Evolutionary conservation across 192 early-diverging fungal genomes (phyloP).

Genomic region (Phlyctochytrium arcticum): DNA sequence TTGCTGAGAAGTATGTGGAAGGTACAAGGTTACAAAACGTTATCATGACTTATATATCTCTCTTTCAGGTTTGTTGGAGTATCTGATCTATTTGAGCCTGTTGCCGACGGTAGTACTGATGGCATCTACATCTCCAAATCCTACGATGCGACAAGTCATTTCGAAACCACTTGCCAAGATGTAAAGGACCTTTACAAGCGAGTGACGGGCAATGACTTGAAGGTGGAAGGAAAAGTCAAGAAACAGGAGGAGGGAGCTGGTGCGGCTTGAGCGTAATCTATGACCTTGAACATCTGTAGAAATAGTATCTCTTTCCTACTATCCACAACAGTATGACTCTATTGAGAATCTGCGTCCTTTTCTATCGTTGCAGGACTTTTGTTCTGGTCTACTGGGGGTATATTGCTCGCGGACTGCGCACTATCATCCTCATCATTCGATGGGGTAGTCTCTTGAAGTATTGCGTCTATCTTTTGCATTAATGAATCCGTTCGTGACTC

Average conservation of each 20-base stretch:
- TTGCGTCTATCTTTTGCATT: slow-evolving; percentile 19
- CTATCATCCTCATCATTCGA: too few relatives aligned
- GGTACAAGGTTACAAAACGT: not conserved
- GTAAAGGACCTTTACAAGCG: slow-evolving; percentile 87
- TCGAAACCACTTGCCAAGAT: slow-evolving; percentile 97
- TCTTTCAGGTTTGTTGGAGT: slow-evolving; percentile 69
- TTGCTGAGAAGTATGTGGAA: slow-evolving; percentile 70
- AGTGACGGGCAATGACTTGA: slow-evolving; percentile 52
- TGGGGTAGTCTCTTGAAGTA: slow-evolving; percentile 12
- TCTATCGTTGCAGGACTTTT: too few relatives aligned
- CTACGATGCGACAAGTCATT: slow-evolving; percentile 98
- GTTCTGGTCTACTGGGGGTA: too few relatives aligned
- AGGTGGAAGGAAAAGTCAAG: slow-evolving; percentile 58
- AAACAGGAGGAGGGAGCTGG: slow-evolving; percentile 38
- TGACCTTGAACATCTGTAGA: not conserved
- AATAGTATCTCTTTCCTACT: too few relatives aligned
- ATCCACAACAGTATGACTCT: too few relatives aligned
- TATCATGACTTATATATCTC: not conserved
- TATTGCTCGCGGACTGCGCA: too few relatives aligned
- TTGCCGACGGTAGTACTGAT: slow-evolving; percentile 75
- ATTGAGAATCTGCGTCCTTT: too few relatives aligned
- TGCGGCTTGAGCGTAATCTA: not conserved
- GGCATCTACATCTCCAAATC: slow-evolving; percentile 88
- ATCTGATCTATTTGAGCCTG: slow-evolving; percentile 81
- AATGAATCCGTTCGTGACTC: slow-evolving; percentile 17